These are phyloP conservation scores for Jacaranda copaia DNA, from an alignment of 257 asterid genomes.

Conservation along the genomic window DNA sequence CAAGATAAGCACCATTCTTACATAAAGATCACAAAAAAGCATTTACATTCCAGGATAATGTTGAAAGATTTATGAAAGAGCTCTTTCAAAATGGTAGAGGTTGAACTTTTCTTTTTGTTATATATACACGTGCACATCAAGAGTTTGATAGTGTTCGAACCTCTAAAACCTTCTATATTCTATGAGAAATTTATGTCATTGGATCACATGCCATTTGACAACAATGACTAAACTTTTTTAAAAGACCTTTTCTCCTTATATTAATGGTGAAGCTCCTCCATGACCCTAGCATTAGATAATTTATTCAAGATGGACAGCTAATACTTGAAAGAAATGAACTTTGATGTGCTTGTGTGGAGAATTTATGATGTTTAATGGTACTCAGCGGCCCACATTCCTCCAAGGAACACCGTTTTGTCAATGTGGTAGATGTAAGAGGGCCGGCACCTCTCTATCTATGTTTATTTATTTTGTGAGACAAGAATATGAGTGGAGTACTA, in stretches of 20 bases:
- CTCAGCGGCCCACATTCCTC: conserved; percentile 27
- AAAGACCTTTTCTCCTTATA: neutral
- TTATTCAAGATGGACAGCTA: conserved; percentile 26
- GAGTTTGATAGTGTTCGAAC: no score
- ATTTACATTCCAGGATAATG: conserved; percentile 12
- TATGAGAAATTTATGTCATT: no score
- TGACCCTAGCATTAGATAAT: conserved; percentile 4
- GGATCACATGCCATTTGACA: no score
- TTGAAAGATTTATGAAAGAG: no score
- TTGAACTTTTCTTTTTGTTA: no score
- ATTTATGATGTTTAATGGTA: conserved; percentile 22
- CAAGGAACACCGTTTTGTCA: conserved; percentile 37
- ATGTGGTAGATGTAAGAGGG: conserved; percentile 51
- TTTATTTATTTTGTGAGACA: conserved; percentile 13
- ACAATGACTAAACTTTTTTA: conserved; percentile 39
- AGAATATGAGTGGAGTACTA: neutral
- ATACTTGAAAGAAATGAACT: conserved; percentile 23
- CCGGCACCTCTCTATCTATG: neutral
- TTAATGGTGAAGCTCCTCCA: conserved; percentile 13
- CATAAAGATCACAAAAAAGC: conserved; percentile 47
- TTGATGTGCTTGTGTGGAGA: conserved; percentile 30
- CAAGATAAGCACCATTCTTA: conserved; percentile 53
- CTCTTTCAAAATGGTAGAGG: no score
- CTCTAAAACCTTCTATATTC: no score
- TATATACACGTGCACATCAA: no score